Evolutionary conservation across 139 green algal genomes (phyloP).

Genomic region (Chlamydomonas incerta): DNA sequence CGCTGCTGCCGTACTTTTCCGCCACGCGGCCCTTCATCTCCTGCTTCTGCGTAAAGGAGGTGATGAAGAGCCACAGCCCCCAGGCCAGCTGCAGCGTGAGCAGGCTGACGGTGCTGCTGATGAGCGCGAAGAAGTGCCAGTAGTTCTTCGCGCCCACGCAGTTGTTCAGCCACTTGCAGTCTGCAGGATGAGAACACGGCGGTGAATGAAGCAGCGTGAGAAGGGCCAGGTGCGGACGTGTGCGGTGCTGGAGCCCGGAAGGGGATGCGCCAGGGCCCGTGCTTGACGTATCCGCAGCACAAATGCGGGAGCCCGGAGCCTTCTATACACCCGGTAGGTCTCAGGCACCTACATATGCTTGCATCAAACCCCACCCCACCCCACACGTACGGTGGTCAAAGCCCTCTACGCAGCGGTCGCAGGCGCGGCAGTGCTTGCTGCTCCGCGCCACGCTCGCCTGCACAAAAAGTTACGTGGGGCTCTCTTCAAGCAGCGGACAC

Average conservation of each 20-base stretch:
- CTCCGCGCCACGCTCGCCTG: conserved; percentile 61
- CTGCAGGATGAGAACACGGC: too few relatives aligned
- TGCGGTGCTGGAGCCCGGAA: too few relatives aligned
- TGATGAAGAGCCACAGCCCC: conserved; percentile 58
- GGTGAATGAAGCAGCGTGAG: too few relatives aligned
- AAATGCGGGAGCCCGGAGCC: too few relatives aligned
- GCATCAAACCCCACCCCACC: too few relatives aligned
- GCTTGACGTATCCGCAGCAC: too few relatives aligned
- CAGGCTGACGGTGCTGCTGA: conserved; percentile 50
- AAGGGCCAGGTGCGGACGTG: too few relatives aligned
- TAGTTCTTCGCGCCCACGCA: conserved; percentile 85
- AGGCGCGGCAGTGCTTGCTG: conserved; percentile 84
- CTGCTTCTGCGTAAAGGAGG: conserved; percentile 48
- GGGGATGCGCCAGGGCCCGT: too few relatives aligned
- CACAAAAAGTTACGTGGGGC: too few relatives aligned
- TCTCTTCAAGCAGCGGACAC: too few relatives aligned
- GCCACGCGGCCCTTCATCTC: conserved; percentile 33
- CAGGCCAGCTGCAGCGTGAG: conserved; percentile 55
- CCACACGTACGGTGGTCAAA: conserved; percentile 75
- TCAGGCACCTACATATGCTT: too few relatives aligned
- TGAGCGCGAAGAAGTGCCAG: conserved; percentile 71
- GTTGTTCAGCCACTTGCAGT: conserved; percentile 86
- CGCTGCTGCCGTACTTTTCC: conserved; percentile 36
- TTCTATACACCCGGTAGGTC: too few relatives aligned
- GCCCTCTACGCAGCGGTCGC: conserved; percentile 76